Base-by-base conservation (phyloP, 2,329 filamentous ascomycete species). In the Coniochaeta sp. region DNA sequence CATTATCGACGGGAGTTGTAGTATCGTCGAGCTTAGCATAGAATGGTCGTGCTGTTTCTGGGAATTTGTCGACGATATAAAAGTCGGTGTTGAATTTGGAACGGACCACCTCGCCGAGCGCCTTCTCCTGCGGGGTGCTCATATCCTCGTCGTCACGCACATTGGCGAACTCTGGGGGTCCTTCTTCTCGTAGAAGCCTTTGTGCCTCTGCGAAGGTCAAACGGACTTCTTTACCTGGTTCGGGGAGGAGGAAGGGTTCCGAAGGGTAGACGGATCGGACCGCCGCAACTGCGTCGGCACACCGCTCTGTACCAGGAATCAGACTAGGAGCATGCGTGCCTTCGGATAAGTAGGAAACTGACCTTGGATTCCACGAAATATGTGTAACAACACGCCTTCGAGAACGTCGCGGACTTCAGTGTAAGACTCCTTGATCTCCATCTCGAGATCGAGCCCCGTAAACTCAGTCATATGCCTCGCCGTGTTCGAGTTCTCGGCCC, bases 51-150 rank as follows among this genome's bases (percentile, higher is more conserved):
- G 91, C 87, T 42, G 78, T 77, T 67, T 91, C 83, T 32, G 91
- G 91, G 76, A 94, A 96, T 70, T 95, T 90, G 74, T 96, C 91
- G 55, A 96, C 80, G 24, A 92, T 85, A 72, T 95, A 96, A 74
- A 96, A 96, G 73, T 96, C 91, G 53, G 89, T 91, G 65, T 86
- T 81, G 77, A 86, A 94, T 71, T 95, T 95, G 60, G 87, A 78
- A 49, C 87, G 85, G 57, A 96, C 82, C 47, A 96, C 78, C n/a
- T 81, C 83, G 50, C 91, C 91, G 13, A 96, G 83, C 18, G 85
- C 86, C 69, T 89, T 89, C 67, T 91, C 87, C 63, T 90, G 83
- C 0, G 86, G 82, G 0, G 87, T 91, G 63, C 72, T 79, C 72
- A 90, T 81, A 60, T 91, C 87, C 62, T 90, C 86, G 53, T 85